Evolutionary conservation across 345 rosid genomes (phyloP).

Genomic region (Sisymbrium altissimum): DNA sequence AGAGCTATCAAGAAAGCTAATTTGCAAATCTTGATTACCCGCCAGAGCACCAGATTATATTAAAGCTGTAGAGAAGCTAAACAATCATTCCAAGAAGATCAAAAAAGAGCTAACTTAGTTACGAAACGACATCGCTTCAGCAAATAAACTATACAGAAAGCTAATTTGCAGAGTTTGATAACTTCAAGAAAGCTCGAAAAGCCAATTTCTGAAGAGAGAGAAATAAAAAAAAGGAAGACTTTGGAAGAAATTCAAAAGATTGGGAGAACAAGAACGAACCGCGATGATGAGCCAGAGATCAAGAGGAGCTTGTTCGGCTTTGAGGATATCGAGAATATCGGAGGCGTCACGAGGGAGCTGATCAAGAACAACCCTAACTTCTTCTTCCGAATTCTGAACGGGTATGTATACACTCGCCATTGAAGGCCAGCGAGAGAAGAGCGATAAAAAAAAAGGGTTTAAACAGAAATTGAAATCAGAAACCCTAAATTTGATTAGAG

Average conservation of each 20-base stretch:
- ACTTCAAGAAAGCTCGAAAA: background rate
- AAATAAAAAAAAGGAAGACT: background rate
- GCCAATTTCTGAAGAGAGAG: background rate
- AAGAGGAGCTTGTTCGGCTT: constrained; percentile 99
- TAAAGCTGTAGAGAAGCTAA: too few relatives aligned
- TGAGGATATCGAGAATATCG: constrained; percentile 95
- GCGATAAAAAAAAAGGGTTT: background rate
- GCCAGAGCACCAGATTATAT: too few relatives aligned
- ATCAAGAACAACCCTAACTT: constrained; percentile 90
- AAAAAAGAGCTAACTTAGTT: background rate
- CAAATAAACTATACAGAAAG: background rate
- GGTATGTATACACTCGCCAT: constrained; percentile 95
- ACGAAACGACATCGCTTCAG: background rate
- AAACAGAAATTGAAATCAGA: background rate
- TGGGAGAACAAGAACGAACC: constrained; percentile 41
- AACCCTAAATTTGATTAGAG: constrained; percentile 11
- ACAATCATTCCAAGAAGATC: too few relatives aligned
- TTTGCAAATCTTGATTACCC: too few relatives aligned
- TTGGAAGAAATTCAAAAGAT: background rate
- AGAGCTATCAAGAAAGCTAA: too few relatives aligned
- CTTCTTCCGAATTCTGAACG: constrained; percentile 99
- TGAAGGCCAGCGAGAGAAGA: background rate
- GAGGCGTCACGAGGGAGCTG: constrained; percentile 98
- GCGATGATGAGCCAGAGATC: constrained; percentile 98
- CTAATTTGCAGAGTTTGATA: background rate